Base-by-base conservation (phyloP, 2,329 filamentous ascomycete genomes). In the Metarhizium rileyi region DNA sequence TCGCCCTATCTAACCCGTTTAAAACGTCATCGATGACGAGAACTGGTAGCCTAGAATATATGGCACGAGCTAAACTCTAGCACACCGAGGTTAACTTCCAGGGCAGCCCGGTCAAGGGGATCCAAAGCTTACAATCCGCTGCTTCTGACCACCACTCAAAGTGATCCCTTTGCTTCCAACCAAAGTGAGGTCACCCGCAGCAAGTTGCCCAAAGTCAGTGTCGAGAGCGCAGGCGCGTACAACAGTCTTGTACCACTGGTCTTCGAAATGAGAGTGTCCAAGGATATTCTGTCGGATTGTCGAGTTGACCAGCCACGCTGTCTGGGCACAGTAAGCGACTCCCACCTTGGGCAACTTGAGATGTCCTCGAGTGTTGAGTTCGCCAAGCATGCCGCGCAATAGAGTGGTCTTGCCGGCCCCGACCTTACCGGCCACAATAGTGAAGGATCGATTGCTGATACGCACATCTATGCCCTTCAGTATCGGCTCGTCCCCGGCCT, bases 391-490 rank as follows among this genome's bases (percentile, higher is more conserved):
- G 2, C 50, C 55, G 4, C 36, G 41, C 3, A 58, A 28, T 0
- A 57, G 44, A 1, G 51, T 41, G 0, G 46, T 54, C 30, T 60
- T 60, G 3, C 58, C 57, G 1, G 52, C 54, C 9, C 57, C 58
- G 1, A 56, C 53, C 28, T 56, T 52, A 3, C 58, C 56, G 18
- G 46, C 54, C 18, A 59, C 48, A 1, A 55, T 38, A 1, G 53
- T 57, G 5, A 58, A 22, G 0, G 48, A 47, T 1, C 44, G 50
- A 4, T 35, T 28, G 6, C 4, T 14, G 7, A 57, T 51, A 5
- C 16, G 25, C 8, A 55, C 3, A 18, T 46, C 48, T 4, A 52
- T 20, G 5, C 35, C 44, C 3, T 16, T 5, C 20, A 52, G 35
- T 2, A 52, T n/a, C 2, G 50, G 47, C 16, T 45, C 35, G n/a